Percentiles rank a stretch among this genome's conserved stretches.
Conservation (phyloP, 192 early-diverging fungal genomes). For the Coemansia sp. region DNA sequence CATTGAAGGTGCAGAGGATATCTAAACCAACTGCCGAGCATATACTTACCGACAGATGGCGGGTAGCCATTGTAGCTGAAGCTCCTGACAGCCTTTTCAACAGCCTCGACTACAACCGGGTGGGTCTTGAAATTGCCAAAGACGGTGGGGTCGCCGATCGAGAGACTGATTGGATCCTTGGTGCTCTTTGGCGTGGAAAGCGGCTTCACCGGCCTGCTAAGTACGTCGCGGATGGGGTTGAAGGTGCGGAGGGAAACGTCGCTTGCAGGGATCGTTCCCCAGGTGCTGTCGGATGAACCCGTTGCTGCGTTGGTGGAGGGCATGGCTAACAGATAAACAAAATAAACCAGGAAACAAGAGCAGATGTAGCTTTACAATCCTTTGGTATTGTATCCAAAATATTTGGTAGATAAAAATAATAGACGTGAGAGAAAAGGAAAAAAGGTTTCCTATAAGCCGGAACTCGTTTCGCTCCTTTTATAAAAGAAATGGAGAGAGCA, state of each 20-base stretch:
- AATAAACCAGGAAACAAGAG: constrained; percentile 2
- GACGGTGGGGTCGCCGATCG: constrained; percentile 77
- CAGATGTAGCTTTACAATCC: neutral
- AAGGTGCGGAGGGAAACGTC: constrained; percentile 69
- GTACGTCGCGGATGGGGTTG: constrained; percentile 86
- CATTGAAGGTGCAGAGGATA: neutral
- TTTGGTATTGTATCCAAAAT: neutral
- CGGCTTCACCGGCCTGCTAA: constrained; percentile 73
- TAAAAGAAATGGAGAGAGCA: too few species aligned
- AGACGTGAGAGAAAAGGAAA: neutral
- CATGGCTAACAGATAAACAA: constrained; percentile 7
- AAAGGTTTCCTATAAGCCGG: neutral
- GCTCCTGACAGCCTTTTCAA: constrained; percentile 64
- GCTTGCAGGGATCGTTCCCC: constrained; percentile 58
- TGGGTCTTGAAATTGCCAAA: constrained; percentile 90
- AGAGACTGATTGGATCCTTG: constrained; percentile 39
- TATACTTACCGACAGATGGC: constrained; percentile 66
- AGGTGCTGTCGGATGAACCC: constrained; percentile 14
- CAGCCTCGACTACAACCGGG: constrained; percentile 66
- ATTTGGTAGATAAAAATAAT: neutral
- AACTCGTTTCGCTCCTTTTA: constrained; percentile 7
- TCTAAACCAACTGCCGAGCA: neutral
- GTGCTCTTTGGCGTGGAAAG: constrained; percentile 57
- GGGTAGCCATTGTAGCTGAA: constrained; percentile 84
- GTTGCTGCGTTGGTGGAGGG: constrained; percentile 35